These are phyloP conservation scores for Lentinula edodes DNA, from an alignment of 768 basidiomycete species.

Conservation along the genomic window DNA sequence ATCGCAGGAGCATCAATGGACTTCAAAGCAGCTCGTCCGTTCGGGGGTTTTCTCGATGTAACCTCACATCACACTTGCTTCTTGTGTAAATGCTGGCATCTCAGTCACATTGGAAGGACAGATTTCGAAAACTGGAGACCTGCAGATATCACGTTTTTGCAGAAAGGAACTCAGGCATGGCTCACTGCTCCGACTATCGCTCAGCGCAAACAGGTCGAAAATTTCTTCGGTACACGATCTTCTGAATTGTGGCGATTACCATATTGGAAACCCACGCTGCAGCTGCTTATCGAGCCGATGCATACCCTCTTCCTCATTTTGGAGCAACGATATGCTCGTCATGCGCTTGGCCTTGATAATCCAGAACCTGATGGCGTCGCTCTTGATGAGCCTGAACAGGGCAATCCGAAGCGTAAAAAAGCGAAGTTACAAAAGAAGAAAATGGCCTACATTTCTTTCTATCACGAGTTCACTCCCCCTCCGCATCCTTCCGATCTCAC, in stretches of 20 bases:
- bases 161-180: slow-evolving; percentile 15
- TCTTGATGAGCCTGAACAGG: no score
- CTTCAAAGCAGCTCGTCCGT: neutral
- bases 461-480: no score
- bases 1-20: neutral
- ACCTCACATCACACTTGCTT: neutral
- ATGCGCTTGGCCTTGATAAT: neutral
- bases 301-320: slow-evolving; percentile 14
- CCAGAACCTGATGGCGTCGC: neutral
- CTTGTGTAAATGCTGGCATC: neutral
- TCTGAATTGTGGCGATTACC: slow-evolving; percentile 24
- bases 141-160: slow-evolving; percentile 6
- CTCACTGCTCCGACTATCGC: slow-evolving; percentile 11
- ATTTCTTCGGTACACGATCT: slow-evolving; percentile 17
- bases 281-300: slow-evolving; percentile 29
- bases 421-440: no score
- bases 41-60: neutral
- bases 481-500: no score
- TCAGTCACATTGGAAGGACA: neutral
- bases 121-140: slow-evolving; percentile 12
- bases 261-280: slow-evolving; percentile 23
- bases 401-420: no score
- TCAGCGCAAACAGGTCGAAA: slow-evolving; percentile 10
- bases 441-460: no score
- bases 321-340: neutral